phyloP scores from a whole-genome alignment of 164 flowering plant genomes.

The Vitis riparia region DNA sequence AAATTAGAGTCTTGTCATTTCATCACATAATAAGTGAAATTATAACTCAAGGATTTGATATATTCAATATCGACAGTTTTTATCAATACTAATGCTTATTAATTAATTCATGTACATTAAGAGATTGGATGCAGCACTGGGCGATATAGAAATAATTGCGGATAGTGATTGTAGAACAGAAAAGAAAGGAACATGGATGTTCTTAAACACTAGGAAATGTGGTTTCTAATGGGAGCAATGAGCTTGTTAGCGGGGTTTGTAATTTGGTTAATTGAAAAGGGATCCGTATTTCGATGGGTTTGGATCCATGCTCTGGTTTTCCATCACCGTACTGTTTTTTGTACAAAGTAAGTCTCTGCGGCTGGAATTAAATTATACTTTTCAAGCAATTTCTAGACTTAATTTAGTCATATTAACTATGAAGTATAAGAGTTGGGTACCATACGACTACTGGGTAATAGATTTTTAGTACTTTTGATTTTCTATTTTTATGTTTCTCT shows the following conservation, averaged over 20 bases:
- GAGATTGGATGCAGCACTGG: not conserved
- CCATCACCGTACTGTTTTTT: not conserved
- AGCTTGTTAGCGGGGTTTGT: slow-evolving; percentile 1
- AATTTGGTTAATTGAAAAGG: slow-evolving; percentile 8
- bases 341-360: slow-evolving; percentile 1
- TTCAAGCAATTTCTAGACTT: not conserved
- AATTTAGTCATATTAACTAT: too few species aligned
- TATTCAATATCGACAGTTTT: not conserved
- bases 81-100: not conserved
- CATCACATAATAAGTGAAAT: too few species aligned
- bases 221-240: slow-evolving; percentile 9
- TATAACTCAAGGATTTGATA: not conserved
- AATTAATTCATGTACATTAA: not conserved
- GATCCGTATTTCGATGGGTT: not conserved
- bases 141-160: slow-evolving; percentile 1
- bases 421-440: too few species aligned
- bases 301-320: slow-evolving; percentile 6
- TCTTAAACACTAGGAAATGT: slow-evolving; percentile 7
- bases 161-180: not conserved
- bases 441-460: too few species aligned
- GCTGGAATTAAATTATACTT: not conserved
- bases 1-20: too few species aligned
- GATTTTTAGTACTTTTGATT: too few species aligned
- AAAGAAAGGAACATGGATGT: slow-evolving; percentile 4
- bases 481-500: not conserved